These are phyloP conservation scores for Talaromyces sp. DNA, from an alignment of 2,329 filamentous ascomycete genomes.

Conservation along the genomic window DNA sequence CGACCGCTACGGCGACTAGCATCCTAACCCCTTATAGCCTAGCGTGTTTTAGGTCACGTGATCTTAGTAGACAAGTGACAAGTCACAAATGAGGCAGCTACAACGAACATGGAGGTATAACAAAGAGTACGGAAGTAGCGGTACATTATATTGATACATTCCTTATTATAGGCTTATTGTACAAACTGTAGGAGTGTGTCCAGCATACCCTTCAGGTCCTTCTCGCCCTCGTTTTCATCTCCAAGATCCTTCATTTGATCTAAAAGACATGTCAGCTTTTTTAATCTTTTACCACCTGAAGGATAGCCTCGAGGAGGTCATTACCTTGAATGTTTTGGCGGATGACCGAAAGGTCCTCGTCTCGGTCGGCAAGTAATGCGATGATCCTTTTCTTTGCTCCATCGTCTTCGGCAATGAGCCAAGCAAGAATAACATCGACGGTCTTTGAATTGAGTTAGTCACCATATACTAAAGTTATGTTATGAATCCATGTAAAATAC, in stretches of 20 bases:
- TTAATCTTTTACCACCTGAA: slow-evolving; percentile 7
- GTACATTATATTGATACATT: slow-evolving; percentile 2
- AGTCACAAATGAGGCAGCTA: not conserved
- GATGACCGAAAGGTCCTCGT: slow-evolving; percentile 61
- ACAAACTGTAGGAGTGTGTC: slow-evolving; percentile 50
- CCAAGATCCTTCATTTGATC: slow-evolving; percentile 61
- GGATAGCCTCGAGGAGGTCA: not conserved
- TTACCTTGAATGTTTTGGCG: slow-evolving; percentile 62
- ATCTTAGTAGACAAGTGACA: not conserved
- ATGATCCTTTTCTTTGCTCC: slow-evolving; percentile 65
- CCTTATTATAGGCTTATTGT: slow-evolving; percentile 12
- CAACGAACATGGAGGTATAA: not conserved
- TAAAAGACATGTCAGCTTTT: slow-evolving; percentile 15
- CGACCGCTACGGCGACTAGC: slow-evolving; percentile 22
- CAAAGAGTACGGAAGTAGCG: not conserved
- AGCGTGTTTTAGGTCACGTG: slow-evolving; percentile 1
- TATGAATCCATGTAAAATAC: slow-evolving; percentile 20
- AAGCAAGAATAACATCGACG: slow-evolving; percentile 79
- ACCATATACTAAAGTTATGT: not conserved
- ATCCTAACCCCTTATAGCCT: not conserved
- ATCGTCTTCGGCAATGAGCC: slow-evolving; percentile 84
- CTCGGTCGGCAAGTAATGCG: slow-evolving; percentile 61
- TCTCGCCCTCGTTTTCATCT: slow-evolving; percentile 51
- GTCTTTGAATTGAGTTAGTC: slow-evolving; percentile 38
- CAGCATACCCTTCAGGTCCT: slow-evolving; percentile 60